Evolutionary conservation across 768 basidiomycete species (phyloP).

Genomic region (Russula lepida): DNA sequence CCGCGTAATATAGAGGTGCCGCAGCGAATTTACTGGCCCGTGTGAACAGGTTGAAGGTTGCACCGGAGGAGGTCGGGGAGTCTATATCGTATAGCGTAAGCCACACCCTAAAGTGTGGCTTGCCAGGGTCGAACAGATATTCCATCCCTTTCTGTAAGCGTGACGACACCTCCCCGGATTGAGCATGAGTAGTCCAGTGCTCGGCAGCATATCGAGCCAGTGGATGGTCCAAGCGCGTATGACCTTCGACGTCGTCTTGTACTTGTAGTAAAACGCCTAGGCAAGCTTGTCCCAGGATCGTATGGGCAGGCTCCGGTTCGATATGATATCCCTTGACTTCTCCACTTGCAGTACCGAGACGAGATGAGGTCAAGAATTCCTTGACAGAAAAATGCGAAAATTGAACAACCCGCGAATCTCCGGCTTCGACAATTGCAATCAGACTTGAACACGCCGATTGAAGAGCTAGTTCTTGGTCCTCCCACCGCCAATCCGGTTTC

Average conservation of each 20-base stretch:
- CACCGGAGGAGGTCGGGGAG: fast-evolving
- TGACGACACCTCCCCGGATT: not conserved
- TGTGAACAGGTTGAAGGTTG: not conserved
- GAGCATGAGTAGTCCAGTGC: not conserved
- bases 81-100: not conserved
- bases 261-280: not conserved
- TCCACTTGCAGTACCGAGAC: not conserved
- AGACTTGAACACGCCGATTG: not conserved
- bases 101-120: not conserved
- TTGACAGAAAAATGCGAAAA: not conserved
- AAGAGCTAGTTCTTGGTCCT: not conserved
- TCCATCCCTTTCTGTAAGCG: not conserved
- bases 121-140: not conserved
- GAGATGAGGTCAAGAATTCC: not conserved
- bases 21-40: not conserved
- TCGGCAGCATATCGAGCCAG: not conserved
- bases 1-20: not conserved
- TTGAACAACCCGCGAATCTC: not conserved
- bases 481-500: not conserved
- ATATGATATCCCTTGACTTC: not conserved
- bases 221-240: no score
- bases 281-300: not conserved
- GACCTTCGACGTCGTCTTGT: not conserved
- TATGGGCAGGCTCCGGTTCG: not conserved
- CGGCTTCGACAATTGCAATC: not conserved